Evolutionary conservation across 23 red algal genomes (phyloP).

Genomic region (Gracilaria domingensis): DNA sequence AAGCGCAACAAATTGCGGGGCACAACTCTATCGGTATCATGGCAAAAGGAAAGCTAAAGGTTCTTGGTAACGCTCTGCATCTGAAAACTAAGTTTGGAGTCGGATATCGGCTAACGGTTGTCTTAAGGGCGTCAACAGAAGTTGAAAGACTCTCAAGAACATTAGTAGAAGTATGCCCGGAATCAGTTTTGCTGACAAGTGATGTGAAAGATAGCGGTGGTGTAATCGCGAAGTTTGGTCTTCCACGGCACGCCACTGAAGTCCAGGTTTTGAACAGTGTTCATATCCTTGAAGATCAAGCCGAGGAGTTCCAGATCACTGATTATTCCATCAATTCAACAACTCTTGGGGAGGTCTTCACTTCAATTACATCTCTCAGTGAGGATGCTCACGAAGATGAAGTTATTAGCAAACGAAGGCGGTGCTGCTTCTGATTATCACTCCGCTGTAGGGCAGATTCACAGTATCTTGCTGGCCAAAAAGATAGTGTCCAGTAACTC

Average conservation of each 20-base stretch:
- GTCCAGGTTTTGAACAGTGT: slow-evolving; percentile 33
- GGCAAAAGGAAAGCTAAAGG: slow-evolving; percentile 81
- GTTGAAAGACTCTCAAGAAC: slow-evolving; percentile 14
- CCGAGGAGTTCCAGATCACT: slow-evolving; percentile 30
- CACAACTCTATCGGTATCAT: slow-evolving; percentile 89
- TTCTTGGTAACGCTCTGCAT: slow-evolving; percentile 86
- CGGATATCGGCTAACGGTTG: slow-evolving; percentile 72
- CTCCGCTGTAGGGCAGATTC: too few species aligned
- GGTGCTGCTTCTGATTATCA: slow-evolving; percentile 14
- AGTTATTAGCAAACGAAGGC: not conserved
- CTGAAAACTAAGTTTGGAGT: slow-evolving; percentile 93
- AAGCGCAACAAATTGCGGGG: slow-evolving; percentile 85
- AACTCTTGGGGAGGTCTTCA: slow-evolving; percentile 61
- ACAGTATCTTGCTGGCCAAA: too few species aligned
- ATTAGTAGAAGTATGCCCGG: slow-evolving; percentile 24
- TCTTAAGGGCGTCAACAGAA: not conserved
- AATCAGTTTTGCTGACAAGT: not conserved
- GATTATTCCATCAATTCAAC: slow-evolving; percentile 70
- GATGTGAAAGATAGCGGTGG: slow-evolving; percentile 44
- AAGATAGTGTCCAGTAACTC: not conserved
- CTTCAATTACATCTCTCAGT: slow-evolving; percentile 69
- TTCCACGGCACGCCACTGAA: slow-evolving; percentile 46
- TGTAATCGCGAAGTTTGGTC: slow-evolving; percentile 23
- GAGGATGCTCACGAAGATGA: slow-evolving; percentile 50
- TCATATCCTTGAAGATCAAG: slow-evolving; percentile 32